Evolutionary conservation across 345 rosid species (phyloP), one percentile per base, ranked within the genome.

Genomic region (Syzygium jambos): DNA sequence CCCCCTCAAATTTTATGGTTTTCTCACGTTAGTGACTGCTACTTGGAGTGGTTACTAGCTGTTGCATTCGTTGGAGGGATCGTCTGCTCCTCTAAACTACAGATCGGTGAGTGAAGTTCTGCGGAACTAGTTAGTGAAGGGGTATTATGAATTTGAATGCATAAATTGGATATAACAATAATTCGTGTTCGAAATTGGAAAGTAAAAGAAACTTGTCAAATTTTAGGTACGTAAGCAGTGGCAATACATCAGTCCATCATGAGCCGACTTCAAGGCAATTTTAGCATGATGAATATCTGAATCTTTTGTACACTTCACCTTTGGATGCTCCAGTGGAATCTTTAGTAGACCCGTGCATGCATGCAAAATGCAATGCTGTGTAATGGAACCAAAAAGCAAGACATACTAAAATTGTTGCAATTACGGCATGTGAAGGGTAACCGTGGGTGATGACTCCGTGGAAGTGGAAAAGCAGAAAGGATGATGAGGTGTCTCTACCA

Each of bases 41-140:
- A 96, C 85, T 91, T 96, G 93, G 94, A 92, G 92, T 94, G 95
- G 97, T 41, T 41, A 87, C 90, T 95, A 43, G 95, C 96, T 29
- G 93, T 97, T 90, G 93, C 99, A 55, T 94, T 90, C 85, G 89
- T 93, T 53, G 98, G 98, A 86, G 96, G 97, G 87, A 89, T 95
- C 85, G 90, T 90, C 85, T 43, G 97, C 98, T 88, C 97, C 98
- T 88, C 90, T 93, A 89, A 92, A 97, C 89, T 95, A 97, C 90
- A 91, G 96, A 94, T 95, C 97, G 98, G 97, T 95, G 34, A 91
- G 98, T 90, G 5, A 11, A 49, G 63, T 49, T 63, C 30, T 63
- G 77, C 38, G 30, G 15, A 17, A 11, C 14, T 53, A 9, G 38
- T 57, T 38, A 6, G 14, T 57, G 15, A n/a, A 55, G 38, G 43